These are phyloP conservation scores for Phylloporus scabripes DNA, from an alignment of 768 basidiomycete genomes.

Conservation along the genomic window DNA sequence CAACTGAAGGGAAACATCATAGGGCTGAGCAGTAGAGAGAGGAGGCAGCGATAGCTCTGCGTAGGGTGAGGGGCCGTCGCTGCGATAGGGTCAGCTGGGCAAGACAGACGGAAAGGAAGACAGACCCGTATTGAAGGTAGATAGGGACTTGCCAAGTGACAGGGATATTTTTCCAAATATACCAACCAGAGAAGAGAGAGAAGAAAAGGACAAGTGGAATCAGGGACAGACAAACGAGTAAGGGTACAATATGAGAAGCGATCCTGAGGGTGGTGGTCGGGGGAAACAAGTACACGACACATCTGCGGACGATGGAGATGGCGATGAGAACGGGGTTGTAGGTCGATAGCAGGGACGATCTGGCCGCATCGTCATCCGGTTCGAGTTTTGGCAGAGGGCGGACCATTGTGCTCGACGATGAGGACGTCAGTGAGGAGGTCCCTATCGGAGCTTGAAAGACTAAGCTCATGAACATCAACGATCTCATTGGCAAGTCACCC, in stretches of 20 bases:
- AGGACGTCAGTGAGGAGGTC: slow-evolving; percentile 6
- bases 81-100: slow-evolving; percentile 24
- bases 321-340: slow-evolving; percentile 10
- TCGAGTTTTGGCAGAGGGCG: slow-evolving; percentile 20
- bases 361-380: slow-evolving; percentile 8
- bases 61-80: slow-evolving; percentile 62
- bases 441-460: slow-evolving; percentile 21
- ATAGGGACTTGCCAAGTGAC: slow-evolving; percentile 64
- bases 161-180: slow-evolving; percentile 70
- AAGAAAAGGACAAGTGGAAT: slow-evolving; percentile 58
- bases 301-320: slow-evolving; percentile 1
- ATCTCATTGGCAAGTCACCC: slow-evolving; percentile 50
- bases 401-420: slow-evolving; percentile 15
- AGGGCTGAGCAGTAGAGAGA: slow-evolving; percentile 60
- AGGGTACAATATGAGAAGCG: slow-evolving; percentile 60
- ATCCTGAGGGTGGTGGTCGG: slow-evolving; percentile 25
- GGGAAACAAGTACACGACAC: slow-evolving; percentile 8
- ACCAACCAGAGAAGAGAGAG: slow-evolving; percentile 62
- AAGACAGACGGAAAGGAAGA: slow-evolving; percentile 1
- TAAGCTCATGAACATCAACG: slow-evolving; percentile 16
- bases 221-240: slow-evolving; percentile 53
- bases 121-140: slow-evolving; percentile 79
- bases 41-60: slow-evolving; percentile 48
- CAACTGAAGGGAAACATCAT: slow-evolving; percentile 66
- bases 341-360: not conserved